Conservation (phyloP, 2,329 filamentous ascomycete genomes). For the Aspergillus pseudoterreus region DNA sequence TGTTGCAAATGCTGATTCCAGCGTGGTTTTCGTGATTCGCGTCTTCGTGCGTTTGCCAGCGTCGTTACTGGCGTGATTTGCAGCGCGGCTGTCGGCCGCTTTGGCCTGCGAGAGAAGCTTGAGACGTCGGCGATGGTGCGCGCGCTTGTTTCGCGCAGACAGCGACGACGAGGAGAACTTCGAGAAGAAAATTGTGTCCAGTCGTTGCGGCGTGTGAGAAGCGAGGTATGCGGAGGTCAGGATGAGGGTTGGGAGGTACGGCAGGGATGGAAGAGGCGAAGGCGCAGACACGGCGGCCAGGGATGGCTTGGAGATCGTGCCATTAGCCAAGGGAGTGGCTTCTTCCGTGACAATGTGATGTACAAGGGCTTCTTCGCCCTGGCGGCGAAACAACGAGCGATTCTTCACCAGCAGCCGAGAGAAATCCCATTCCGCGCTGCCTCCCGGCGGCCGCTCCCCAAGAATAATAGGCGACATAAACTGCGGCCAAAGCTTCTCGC, state of each 20-base stretch:
- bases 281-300: conserved; percentile 22
- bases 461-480: conserved; percentile 76
- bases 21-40: conserved; percentile 39
- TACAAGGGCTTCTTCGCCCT: conserved; percentile 43
- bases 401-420: conserved; percentile 68
- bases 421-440: conserved; percentile 68
- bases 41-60: conserved; percentile 32
- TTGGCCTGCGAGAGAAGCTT: conserved; percentile 39
- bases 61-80: conserved; percentile 28
- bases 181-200: conserved; percentile 49
- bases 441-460: conserved; percentile 52
- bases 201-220: conserved; percentile 43
- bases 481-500: conserved; percentile 73
- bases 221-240: conserved; percentile 47
- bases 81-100: conserved; percentile 30
- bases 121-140: conserved; percentile 39
- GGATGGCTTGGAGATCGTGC: conserved; percentile 14
- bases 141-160: conserved; percentile 42
- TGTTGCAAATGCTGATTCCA: conserved; percentile 37
- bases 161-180: conserved; percentile 44
- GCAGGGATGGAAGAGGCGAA: conserved; percentile 35
- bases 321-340: conserved; percentile 9
- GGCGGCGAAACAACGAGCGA: conserved; percentile 42
- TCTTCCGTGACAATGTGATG: conserved; percentile 38
- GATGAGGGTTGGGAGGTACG: conserved; percentile 46